A percentile compares a stretch with the other conserved stretches of the same genome.
Conservation (phyloP, 306 rosid species). For the Vigna angularis region DNA sequence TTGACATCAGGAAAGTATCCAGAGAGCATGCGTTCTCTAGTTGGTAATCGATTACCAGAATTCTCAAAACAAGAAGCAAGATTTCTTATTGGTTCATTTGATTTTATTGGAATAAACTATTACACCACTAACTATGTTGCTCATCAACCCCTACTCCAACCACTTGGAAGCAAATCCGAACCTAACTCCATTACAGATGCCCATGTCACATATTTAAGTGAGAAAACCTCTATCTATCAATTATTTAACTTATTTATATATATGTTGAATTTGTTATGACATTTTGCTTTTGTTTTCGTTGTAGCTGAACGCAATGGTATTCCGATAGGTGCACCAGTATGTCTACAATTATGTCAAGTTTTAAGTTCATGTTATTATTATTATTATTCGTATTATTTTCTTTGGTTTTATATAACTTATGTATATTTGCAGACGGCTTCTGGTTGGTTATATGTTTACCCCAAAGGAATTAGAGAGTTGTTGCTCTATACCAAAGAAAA, state of each 20-base stretch:
- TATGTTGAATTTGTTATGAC: not conserved
- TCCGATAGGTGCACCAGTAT: conserved; percentile 57
- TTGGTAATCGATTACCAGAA: conserved; percentile 58
- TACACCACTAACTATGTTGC: conserved; percentile 59
- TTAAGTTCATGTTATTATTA: no score
- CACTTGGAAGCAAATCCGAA: not conserved
- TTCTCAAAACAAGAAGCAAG: conserved; percentile 46
- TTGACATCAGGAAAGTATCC: conserved; percentile 67
- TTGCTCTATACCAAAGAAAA: conserved; percentile 49
- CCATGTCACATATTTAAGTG: conserved; percentile 47
- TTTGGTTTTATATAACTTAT: not conserved
- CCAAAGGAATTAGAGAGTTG: conserved; percentile 54
- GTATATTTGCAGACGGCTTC: conserved; percentile 56
- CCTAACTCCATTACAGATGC: conserved; percentile 48
- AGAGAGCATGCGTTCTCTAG: conserved; percentile 47
- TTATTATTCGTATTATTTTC: not conserved
- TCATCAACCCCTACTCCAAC: conserved; percentile 3
- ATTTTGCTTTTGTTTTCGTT: not conserved
- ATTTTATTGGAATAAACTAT: conserved; percentile 75
- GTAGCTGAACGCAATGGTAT: conserved; percentile 51
- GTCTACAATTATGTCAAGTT: not conserved
- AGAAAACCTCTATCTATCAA: not conserved
- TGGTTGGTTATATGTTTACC: conserved; percentile 55
- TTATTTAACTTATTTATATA: not conserved
- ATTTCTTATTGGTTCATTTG: conserved; percentile 54